These are phyloP conservation scores for Fusarium brachygibbosum DNA, from an alignment of 2,329 filamentous ascomycete genomes.

Conservation along the genomic window DNA sequence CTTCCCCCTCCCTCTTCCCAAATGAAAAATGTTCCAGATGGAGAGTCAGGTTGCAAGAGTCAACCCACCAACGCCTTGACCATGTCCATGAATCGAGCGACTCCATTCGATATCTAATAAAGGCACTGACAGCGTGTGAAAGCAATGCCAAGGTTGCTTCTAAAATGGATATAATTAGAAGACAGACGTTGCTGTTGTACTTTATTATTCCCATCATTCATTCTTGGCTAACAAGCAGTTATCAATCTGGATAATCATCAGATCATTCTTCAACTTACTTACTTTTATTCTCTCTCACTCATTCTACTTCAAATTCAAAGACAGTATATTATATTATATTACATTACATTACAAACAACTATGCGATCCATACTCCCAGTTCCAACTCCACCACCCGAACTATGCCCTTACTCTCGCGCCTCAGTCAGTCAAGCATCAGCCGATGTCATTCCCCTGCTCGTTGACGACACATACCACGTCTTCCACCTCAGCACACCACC, in stretches of 20 bases:
- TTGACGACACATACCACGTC: conserved; percentile 55
- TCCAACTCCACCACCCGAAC: conserved; percentile 48
- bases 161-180: conserved; percentile 33
- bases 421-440: conserved; percentile 51
- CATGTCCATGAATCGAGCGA: conserved; percentile 7
- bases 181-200: neutral
- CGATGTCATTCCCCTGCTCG: conserved; percentile 54
- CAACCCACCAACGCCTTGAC: conserved; percentile 4
- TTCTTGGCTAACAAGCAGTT: conserved; percentile 17
- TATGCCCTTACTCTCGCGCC: conserved; percentile 47
- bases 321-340: too few species aligned
- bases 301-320: neutral
- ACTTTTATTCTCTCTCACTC: neutral
- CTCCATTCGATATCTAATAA: neutral
- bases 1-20: neutral
- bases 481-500: conserved; percentile 54
- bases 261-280: neutral
- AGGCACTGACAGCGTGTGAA: neutral
- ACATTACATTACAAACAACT: neutral
- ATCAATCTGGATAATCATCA: conserved; percentile 15
- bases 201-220: neutral
- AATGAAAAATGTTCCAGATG: neutral
- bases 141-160: neutral
- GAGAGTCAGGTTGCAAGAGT: conserved; percentile 3
- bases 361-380: conserved; percentile 40